phyloP scores from a whole-genome alignment of 805 yeast species.

The Spathaspora gorwiae region DNA sequence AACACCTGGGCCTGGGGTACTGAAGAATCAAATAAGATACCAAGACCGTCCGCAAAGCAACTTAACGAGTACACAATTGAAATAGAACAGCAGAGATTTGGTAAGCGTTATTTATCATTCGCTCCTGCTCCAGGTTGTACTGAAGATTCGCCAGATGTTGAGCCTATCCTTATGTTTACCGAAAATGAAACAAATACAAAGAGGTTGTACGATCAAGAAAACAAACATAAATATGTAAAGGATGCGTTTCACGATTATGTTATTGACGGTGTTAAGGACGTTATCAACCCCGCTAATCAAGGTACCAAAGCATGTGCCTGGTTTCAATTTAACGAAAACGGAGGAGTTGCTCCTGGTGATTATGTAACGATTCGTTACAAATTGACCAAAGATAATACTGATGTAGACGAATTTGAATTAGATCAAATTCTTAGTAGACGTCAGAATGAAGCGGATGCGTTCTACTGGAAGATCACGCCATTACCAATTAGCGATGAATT shows the following conservation, averaged over 20 bases:
- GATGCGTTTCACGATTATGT: slow-evolving; percentile 89
- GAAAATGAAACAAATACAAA: slow-evolving; percentile 82
- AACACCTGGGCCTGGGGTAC: slow-evolving; percentile 94
- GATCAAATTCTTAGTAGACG: slow-evolving; percentile 67
- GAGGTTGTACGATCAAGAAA: slow-evolving; percentile 60
- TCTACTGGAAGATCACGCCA: slow-evolving; percentile 85
- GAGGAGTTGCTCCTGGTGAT: slow-evolving; percentile 82
- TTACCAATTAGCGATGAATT: slow-evolving; percentile 76
- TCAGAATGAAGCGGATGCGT: slow-evolving; percentile 86
- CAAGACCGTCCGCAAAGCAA: slow-evolving; percentile 47
- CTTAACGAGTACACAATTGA: slow-evolving; percentile 45
- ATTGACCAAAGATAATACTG: slow-evolving; percentile 44
- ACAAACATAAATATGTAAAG: slow-evolving; percentile 58
- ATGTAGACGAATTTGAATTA: slow-evolving; percentile 67
- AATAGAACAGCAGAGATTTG: slow-evolving; percentile 65
- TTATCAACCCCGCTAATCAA: slow-evolving; percentile 60
- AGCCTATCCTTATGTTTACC: slow-evolving; percentile 75
- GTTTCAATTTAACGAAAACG: slow-evolving; percentile 70
- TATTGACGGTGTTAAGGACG: slow-evolving; percentile 53
- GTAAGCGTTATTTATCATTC: slow-evolving; percentile 59
- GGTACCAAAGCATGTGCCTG: slow-evolving; percentile 89
- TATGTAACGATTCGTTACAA: slow-evolving; percentile 81
- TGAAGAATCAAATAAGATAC: slow-evolving; percentile 36
- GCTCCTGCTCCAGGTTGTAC: slow-evolving; percentile 79
- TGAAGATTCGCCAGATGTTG: slow-evolving; percentile 60